These are phyloP conservation scores for Sugiyamaella qingdaonensis DNA, from an alignment of 805 yeast species.

Conservation along the genomic window DNA sequence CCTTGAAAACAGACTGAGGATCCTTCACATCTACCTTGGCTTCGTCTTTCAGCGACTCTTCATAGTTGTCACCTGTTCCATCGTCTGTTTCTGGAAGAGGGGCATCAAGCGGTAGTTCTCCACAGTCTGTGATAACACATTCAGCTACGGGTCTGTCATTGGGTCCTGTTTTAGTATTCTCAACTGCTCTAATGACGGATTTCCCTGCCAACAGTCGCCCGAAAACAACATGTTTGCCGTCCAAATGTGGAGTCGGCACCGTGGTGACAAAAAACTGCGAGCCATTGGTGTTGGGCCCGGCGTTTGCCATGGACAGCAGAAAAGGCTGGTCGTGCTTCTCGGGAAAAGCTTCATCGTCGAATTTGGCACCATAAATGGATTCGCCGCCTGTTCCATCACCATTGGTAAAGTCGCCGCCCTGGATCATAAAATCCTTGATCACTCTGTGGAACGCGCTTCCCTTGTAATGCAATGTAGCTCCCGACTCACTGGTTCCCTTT, in stretches of 20 bases:
- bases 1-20: conserved; percentile 62
- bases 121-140: conserved; percentile 52
- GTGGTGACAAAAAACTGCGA: conserved; percentile 84
- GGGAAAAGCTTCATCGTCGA: conserved; percentile 31
- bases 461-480: conserved; percentile 19
- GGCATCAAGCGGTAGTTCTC: conserved; percentile 62
- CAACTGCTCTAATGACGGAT: conserved; percentile 52
- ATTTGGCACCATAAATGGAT: conserved; percentile 40
- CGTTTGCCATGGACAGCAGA: conserved; percentile 84
- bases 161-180: conserved; percentile 46
- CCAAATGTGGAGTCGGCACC: conserved; percentile 60
- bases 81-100: conserved; percentile 49
- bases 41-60: conserved; percentile 70
- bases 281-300: conserved; percentile 90
- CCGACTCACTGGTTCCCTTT: conserved; percentile 47
- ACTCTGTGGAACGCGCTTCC: conserved; percentile 33
- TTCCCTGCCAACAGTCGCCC: conserved; percentile 50
- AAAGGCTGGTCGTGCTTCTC: conserved; percentile 76
- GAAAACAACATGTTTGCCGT: conserved; percentile 71
- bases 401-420: conserved; percentile 34
- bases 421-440: conserved; percentile 34
- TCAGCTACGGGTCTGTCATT: conserved; percentile 43
- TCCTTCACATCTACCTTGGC: conserved; percentile 48
- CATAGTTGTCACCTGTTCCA: conserved; percentile 80
- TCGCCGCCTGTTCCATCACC: conserved; percentile 44